Conservation (phyloP, 305 asterid species). For the Fraxinus ornus region DNA sequence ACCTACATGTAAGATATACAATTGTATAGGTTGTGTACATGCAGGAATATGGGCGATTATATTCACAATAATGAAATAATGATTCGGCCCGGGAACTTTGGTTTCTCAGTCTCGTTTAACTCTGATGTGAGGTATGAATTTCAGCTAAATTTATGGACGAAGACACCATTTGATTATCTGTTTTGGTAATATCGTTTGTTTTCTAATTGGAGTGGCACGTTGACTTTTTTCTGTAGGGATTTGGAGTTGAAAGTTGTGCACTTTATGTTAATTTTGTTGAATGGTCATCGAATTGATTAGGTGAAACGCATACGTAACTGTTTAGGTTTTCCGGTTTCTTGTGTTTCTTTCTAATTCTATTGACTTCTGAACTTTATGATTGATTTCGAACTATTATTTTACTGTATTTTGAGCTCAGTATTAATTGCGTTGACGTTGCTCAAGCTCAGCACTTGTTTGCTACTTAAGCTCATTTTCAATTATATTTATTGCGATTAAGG, state of each 20-base stretch:
- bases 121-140: conserved; percentile 2
- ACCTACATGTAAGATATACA: not conserved
- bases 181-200: not conserved
- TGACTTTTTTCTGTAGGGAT: conserved; percentile 6
- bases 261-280: not conserved
- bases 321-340: not conserved
- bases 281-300: not conserved
- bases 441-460: not conserved
- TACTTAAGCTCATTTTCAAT: not conserved
- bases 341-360: not conserved
- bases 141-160: not conserved
- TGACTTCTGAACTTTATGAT: not conserved
- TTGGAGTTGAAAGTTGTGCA: not conserved
- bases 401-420: not conserved
- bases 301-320: not conserved
- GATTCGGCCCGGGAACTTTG: not conserved
- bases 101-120: not conserved
- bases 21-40: not conserved
- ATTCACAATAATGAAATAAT: not conserved
- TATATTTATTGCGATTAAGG: not conserved
- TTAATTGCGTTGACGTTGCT: not conserved
- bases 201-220: conserved; percentile 2
- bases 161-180: not conserved
- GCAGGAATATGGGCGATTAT: conserved; percentile 1
- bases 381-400: conserved; percentile 10